These are phyloP conservation scores for Aspergillus olivimuriae DNA, from an alignment of 495 filamentous ascomycete species.

Conservation along the genomic window DNA sequence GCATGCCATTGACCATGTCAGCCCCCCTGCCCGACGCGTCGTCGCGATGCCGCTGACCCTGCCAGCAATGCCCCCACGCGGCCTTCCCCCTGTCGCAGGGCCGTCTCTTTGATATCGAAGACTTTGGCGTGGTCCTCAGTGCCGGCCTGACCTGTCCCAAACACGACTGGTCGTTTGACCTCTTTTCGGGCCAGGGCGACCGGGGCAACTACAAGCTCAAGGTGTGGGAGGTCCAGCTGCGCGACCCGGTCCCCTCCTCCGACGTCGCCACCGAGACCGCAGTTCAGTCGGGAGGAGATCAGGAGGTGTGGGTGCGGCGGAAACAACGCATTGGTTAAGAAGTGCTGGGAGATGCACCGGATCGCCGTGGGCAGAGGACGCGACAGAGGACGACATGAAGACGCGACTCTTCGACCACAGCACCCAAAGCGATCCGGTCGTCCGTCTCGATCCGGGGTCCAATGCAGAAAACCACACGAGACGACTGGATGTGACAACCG, in stretches of 20 bases:
- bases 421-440: too few relatives aligned
- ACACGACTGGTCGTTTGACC: slow-evolving; percentile 57
- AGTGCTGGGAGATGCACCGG: too few relatives aligned
- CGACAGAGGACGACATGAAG: too few relatives aligned
- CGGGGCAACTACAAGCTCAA: slow-evolving; percentile 52
- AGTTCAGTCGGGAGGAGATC: slow-evolving; percentile 19
- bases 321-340: slow-evolving; percentile 34
- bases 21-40: slow-evolving; percentile 12
- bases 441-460: too few relatives aligned
- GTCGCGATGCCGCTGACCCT: slow-evolving; percentile 8
- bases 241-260: slow-evolving; percentile 32
- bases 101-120: slow-evolving; percentile 55
- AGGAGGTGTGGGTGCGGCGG: slow-evolving; percentile 51
- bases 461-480: too few relatives aligned
- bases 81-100: slow-evolving; percentile 51
- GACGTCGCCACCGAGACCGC: neutral
- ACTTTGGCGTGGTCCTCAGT: slow-evolving; percentile 45
- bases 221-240: slow-evolving; percentile 53
- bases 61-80: slow-evolving; percentile 55
- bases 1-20: slow-evolving; percentile 55
- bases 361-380: too few relatives aligned
- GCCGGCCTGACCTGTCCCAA: slow-evolving; percentile 54
- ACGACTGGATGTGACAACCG: too few relatives aligned
- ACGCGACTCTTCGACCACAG: too few relatives aligned
- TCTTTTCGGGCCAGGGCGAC: slow-evolving; percentile 49